Conservation (phyloP, 1,139 yeast species). For the Debaryomyces fabryi region DNA sequence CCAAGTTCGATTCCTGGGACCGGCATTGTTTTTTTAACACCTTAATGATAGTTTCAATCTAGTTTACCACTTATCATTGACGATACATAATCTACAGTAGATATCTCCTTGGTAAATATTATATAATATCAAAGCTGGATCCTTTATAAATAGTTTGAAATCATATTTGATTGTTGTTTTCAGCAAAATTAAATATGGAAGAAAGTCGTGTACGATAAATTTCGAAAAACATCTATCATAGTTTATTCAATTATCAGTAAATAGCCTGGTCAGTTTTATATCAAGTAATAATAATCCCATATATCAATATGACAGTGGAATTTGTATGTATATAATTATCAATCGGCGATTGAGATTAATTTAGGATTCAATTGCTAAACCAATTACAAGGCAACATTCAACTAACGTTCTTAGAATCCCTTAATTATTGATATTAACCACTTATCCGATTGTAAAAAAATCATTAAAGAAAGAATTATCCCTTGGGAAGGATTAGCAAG, state of each 20-base stretch:
- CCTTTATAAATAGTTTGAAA: too few relatives aligned
- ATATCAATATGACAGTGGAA: constrained; percentile 20
- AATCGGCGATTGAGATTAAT: not conserved
- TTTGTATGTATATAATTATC: constrained; percentile 17
- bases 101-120: too few relatives aligned
- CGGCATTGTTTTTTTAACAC: constrained; percentile 42
- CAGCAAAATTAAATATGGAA: not conserved
- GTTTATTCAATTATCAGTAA: not conserved
- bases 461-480: constrained; percentile 77
- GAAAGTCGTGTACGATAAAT: constrained; percentile 5
- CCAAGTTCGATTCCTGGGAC: constrained; percentile 62
- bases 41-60: too few relatives aligned
- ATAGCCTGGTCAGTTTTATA: not conserved
- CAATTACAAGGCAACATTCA: not conserved
- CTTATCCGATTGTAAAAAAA: constrained; percentile 72
- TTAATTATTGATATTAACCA: constrained; percentile 59
- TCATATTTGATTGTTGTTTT: too few relatives aligned
- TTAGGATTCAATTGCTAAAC: not conserved
- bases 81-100: too few relatives aligned
- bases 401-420: constrained; percentile 22
- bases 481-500: constrained; percentile 94
- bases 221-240: not conserved
- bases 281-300: not conserved
- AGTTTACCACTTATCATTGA: too few relatives aligned
- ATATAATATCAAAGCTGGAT: too few relatives aligned